Base-by-base conservation (phyloP, 352 stramenopile species). In the Phytophthora fragariaefolia region DNA sequence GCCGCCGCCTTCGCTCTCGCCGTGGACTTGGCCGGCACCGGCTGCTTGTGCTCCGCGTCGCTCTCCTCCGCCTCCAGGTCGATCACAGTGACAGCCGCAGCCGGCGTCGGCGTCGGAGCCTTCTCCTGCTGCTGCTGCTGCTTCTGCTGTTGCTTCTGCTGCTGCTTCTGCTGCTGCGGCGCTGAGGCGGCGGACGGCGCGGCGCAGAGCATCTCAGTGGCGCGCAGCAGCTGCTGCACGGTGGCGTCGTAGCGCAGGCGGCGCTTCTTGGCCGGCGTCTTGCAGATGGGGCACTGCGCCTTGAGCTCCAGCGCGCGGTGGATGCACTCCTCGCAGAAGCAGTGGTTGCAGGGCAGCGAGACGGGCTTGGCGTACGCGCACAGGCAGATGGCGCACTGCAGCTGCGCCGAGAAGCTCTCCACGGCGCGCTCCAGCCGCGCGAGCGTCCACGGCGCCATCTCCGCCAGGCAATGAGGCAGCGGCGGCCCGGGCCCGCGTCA, bases 241-340 rank as follows among this genome's bases (percentile, higher is more conserved):
- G 90, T 95, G 17, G 82, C 77, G 59, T 96, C 88, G 51, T 87
- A 82, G 6, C 88, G 86, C 50, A 96, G 58, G 34, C 70, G 74
- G 36, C 88, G 82, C 76, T 95, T 96, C 50, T 89, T 93, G 46
- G 83, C 82, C 7, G 83, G 80, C 48, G 82, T 69, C 72, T 95
- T 96, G 78, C 88, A 96, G 55, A 96, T 94, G 6, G 88, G 88
- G 47, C 88, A 96, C 47, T 82, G 57, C 17, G 80, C 57, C 64
- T 92, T 93, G 64, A 95, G 82, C 64, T 92, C 82, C 13, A 96
- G 71, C 40, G 86, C 83, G 52, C 85, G 85, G 63, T 93, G 78
- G 71, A 96, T 96, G 71, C 88, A 96, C 58, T 93, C 84, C 58
- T 93, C 82, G 54, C 88, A 96, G 69, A 95, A 96, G 68, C 82